Conservation (phyloP, 78 protist species). For the Mastigamoeba balamuthi region DNA sequence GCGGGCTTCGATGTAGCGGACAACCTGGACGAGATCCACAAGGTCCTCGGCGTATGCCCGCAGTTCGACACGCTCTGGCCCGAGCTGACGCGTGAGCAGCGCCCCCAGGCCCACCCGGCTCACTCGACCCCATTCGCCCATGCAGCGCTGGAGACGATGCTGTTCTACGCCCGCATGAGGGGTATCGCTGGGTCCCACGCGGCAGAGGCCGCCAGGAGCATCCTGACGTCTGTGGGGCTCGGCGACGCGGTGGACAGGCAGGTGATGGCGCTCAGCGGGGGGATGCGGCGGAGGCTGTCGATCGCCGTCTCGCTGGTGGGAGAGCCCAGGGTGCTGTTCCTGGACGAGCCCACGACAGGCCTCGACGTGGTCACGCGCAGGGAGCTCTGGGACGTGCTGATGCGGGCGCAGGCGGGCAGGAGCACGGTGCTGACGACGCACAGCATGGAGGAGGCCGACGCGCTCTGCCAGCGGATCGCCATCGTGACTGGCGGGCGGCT, state of each 20-base stretch:
- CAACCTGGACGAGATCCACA: constrained; percentile 32
- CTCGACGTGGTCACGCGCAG: constrained; percentile 60
- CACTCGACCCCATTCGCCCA: too few relatives aligned
- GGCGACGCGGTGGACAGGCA: too few relatives aligned
- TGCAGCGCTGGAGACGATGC: constrained; percentile 59
- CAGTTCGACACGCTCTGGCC: constrained; percentile 80
- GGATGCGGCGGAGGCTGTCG: constrained; percentile 49
- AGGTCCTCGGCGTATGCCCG: constrained; percentile 78
- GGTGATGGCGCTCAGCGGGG: constrained; percentile 49
- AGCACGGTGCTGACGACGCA: constrained; percentile 41
- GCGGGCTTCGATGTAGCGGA: constrained; percentile 24
- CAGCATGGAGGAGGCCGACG: constrained; percentile 59
- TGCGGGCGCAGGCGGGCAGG: constrained; percentile 12
- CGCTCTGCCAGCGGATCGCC: constrained; percentile 63
- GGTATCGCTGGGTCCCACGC: not conserved
- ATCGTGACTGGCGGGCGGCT: too few relatives aligned
- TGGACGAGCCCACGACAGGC: constrained; percentile 51
- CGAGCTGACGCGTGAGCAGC: constrained; percentile 43
- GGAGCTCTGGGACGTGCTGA: constrained; percentile 55
- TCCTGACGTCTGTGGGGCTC: too few relatives aligned
- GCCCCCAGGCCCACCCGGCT: too few relatives aligned
- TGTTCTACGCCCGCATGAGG: constrained; percentile 34
- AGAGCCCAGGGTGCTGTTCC: not conserved
- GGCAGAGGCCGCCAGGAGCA: too few relatives aligned
- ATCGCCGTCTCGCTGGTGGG: constrained; percentile 47